Percentiles rank a stretch among this genome's conserved stretches.
These are phyloP conservation scores for Colletotrichum spinosum DNA, from an alignment of 2,329 filamentous ascomycete species.

Conservation along the genomic window DNA sequence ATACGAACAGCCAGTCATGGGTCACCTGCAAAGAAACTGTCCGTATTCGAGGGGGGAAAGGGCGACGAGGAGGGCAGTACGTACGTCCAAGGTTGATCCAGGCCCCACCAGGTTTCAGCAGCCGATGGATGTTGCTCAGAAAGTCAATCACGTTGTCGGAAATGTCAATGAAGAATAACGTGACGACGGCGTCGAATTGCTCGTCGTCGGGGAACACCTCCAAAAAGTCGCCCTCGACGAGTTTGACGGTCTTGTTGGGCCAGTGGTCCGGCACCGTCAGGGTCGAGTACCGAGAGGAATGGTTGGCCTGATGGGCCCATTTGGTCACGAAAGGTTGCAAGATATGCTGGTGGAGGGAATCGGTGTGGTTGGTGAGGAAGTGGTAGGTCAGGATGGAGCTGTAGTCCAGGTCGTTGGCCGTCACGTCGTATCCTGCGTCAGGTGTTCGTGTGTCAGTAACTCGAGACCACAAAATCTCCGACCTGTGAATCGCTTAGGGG, in stretches of 20 bases:
- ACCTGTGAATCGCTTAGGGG: background rate
- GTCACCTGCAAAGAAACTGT: too few species aligned
- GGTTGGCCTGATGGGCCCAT: slow-evolving; percentile 36
- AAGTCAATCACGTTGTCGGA: background rate
- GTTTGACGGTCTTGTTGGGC: background rate
- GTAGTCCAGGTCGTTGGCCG: background rate
- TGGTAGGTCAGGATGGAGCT: background rate
- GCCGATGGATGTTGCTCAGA: background rate
- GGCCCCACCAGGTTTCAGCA: background rate
- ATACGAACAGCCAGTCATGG: too few species aligned
- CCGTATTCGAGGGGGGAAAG: too few species aligned
- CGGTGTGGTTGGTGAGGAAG: background rate
- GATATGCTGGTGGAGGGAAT: slow-evolving; percentile 1
- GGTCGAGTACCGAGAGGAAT: slow-evolving; percentile 38
- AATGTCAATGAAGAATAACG: background rate
- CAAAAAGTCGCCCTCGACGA: slow-evolving; percentile 1
- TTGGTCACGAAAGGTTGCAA: slow-evolving; percentile 12
- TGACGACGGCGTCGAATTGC: background rate
- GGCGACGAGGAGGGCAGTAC: background rate
- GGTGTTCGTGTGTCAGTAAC: background rate
- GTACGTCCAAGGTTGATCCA: background rate
- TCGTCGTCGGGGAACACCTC: background rate
- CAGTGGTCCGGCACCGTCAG: background rate
- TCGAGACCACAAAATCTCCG: too few species aligned
- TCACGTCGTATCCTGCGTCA: background rate